Base-by-base conservation (phyloP, 495 filamentous ascomycete genomes). In the Xylaria telfairii region DNA sequence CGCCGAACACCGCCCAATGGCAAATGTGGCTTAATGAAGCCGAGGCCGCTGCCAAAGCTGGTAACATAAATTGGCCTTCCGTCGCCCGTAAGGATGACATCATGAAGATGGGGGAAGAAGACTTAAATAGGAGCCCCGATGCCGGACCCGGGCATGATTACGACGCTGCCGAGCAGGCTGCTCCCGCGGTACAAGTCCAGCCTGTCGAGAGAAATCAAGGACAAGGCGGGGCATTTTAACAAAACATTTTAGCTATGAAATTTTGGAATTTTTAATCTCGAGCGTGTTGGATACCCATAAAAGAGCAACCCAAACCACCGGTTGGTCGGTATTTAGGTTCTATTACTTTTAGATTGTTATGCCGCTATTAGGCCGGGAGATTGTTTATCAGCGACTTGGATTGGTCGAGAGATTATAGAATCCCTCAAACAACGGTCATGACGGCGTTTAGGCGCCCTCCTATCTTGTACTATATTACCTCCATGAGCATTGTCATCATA, bases 11-110 rank as follows among this genome's bases (percentile, higher is more conserved):
- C 17, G 71, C 75, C 0, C 76, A 84, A 69, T 89, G 87, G 87
- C 75, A 81, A 51, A 71, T 76, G 71, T 90, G 87, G 88, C 79
- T 89, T 9, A 70, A 77, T 9, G 81, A 87, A 70, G 87, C 87
- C 3, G 70, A 79, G 30, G 51, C 69, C n/a, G 82, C 78, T 30
- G 83, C 81, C 13, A 76, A 78, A 44, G 54, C 65, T 0, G 73
- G 72, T 9, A 72, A 82, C 3, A 66, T 67, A 21, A 42, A 68
- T 0, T 89, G 87, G 87, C 69, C 77, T n/a, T 78, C 86, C n/a
- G 87, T 87, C 13, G 79, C 49, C 28, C 75, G 82, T 42, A 84
- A 85, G 77, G 79, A 86, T 70, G 80, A 74, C 37, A 86, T 86
- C 44, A 84, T 87, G 84, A 79, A 75, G 68, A 73, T 78, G 76